Conservation (phyloP, 306 rosid species). For the Vigna angularis region DNA sequence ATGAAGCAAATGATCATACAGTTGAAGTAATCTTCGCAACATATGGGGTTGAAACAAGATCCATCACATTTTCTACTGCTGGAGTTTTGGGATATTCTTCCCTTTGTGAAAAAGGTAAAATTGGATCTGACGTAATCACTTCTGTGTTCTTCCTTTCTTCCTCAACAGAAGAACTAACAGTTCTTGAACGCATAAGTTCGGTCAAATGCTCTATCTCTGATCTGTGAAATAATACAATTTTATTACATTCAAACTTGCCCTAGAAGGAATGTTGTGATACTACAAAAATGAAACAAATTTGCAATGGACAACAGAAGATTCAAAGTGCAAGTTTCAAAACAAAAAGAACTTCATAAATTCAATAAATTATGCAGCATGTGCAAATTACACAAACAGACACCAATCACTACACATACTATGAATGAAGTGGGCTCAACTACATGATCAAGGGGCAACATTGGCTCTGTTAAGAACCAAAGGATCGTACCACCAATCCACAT, state of each 20-base stretch:
- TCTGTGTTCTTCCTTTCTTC: constrained; percentile 56
- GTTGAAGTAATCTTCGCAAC: constrained; percentile 44
- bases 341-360: constrained; percentile 14
- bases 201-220: constrained; percentile 85
- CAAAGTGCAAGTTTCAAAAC: constrained; percentile 16
- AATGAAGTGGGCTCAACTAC: neutral
- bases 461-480: neutral
- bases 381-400: constrained; percentile 8
- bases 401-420: constrained; percentile 23
- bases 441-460: neutral
- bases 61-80: constrained; percentile 53
- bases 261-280: constrained; percentile 7
- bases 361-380: constrained; percentile 8
- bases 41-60: constrained; percentile 56
- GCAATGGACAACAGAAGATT: constrained; percentile 6
- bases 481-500: neutral
- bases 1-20: constrained; percentile 50
- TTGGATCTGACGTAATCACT: constrained; percentile 48
- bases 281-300: constrained; percentile 2
- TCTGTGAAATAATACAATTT: constrained; percentile 55
- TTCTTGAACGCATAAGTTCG: constrained; percentile 76
- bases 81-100: constrained; percentile 53
- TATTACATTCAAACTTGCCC: constrained; percentile 26
- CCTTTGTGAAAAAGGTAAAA: constrained; percentile 46
- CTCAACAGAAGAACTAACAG: constrained; percentile 55